Percentiles rank a stretch among this genome's conserved stretches.
Conservation (phyloP, 2,329 filamentous ascomycete species). For the Fusarium tjaetaba region DNA sequence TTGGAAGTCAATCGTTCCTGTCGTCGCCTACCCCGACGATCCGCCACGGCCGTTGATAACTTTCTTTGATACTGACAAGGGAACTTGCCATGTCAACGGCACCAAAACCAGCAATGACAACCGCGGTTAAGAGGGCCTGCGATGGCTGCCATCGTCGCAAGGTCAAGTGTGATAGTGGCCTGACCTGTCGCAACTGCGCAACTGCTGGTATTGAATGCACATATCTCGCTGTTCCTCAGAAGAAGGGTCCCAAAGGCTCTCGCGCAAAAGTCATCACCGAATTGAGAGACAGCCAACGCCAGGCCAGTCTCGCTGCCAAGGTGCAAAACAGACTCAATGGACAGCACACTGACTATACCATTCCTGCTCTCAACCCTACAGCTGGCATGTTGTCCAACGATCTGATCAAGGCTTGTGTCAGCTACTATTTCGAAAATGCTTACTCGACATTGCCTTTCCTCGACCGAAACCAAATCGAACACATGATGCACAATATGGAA, state of each 20-base stretch:
- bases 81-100: not conserved
- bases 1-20: slow-evolving; percentile 24
- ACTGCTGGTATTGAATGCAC: slow-evolving; percentile 75
- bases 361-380: slow-evolving; percentile 61
- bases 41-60: slow-evolving; percentile 9
- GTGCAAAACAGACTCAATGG: slow-evolving; percentile 69
- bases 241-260: slow-evolving; percentile 80
- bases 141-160: slow-evolving; percentile 80
- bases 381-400: slow-evolving; percentile 69
- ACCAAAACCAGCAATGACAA: slow-evolving; percentile 48
- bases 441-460: slow-evolving; percentile 72
- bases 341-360: slow-evolving; percentile 56
- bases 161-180: slow-evolving; percentile 77
- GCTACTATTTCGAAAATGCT: slow-evolving; percentile 76
- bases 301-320: slow-evolving; percentile 70
- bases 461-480: slow-evolving; percentile 66
- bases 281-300: slow-evolving; percentile 73
- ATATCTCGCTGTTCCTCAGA: slow-evolving; percentile 79
- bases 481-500: slow-evolving; percentile 69
- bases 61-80: not conserved
- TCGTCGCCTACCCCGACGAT: slow-evolving; percentile 16
- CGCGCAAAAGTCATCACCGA: slow-evolving; percentile 81
- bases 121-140: slow-evolving; percentile 71
- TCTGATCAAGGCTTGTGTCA: slow-evolving; percentile 71
- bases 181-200: slow-evolving; percentile 76